These are phyloP conservation scores for Monilinia laxa DNA, from an alignment of 2,329 filamentous ascomycete species.

Conservation along the genomic window DNA sequence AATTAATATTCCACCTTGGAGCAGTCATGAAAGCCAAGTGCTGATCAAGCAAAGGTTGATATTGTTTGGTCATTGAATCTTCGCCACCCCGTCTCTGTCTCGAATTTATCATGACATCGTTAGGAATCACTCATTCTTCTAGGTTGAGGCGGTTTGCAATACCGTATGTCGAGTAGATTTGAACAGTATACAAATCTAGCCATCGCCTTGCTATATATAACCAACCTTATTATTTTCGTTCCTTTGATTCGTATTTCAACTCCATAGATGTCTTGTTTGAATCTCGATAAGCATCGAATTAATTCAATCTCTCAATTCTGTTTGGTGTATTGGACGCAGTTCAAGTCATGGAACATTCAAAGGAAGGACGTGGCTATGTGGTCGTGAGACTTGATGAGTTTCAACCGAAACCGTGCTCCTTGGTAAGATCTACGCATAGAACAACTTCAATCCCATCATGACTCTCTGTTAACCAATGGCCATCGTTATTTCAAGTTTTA, in stretches of 20 bases:
- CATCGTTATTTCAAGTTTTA: slow-evolving; percentile 5
- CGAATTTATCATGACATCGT: background rate
- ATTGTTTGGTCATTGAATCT: background rate
- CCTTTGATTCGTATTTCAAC: background rate
- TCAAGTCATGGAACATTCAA: background rate
- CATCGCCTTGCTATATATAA: background rate
- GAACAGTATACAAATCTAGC: background rate
- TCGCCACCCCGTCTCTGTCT: background rate
- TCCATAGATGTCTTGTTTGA: background rate
- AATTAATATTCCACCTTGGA: background rate
- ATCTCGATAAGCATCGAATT: slow-evolving; percentile 12
- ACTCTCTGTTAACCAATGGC: background rate
- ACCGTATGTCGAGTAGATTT: background rate
- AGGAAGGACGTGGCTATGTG: slow-evolving; percentile 6
- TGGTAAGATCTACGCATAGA: slow-evolving; percentile 5
- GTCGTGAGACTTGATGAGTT: slow-evolving; percentile 23
- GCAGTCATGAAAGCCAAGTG: background rate
- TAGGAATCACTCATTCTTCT: background rate
- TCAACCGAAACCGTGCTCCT: slow-evolving; percentile 23
- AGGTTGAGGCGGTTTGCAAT: background rate
- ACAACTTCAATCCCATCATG: background rate
- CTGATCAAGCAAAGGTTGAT: background rate
- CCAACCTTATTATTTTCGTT: background rate
- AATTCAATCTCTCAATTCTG: background rate
- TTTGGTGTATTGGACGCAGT: background rate